A percentile compares a stretch with the other conserved stretches of the same genome.
These are phyloP conservation scores for Isabelozyma rhagii DNA, from an alignment of 805 yeast genomes.

Conservation along the genomic window DNA sequence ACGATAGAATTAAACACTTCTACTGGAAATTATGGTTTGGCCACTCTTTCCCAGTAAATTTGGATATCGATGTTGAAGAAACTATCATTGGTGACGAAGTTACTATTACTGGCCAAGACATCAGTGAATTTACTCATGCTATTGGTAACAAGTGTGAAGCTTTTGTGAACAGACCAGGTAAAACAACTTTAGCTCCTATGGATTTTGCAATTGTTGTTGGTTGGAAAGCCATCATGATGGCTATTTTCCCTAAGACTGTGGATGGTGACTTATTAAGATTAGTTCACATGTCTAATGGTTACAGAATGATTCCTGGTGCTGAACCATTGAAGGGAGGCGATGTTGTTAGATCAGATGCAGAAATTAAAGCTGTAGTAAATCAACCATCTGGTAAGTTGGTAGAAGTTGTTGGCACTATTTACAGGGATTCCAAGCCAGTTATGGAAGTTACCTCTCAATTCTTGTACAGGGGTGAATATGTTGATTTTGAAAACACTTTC, in stretches of 20 bases:
- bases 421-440: slow-evolving; percentile 72
- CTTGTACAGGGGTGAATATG: slow-evolving; percentile 92
- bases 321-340: slow-evolving; percentile 87
- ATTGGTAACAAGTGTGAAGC: slow-evolving; percentile 97
- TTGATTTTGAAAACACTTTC: slow-evolving; percentile 89
- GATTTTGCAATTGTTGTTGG: slow-evolving; percentile 98
- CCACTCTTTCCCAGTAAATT: slow-evolving; percentile 51
- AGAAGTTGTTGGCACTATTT: slow-evolving; percentile 87
- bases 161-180: slow-evolving; percentile 83
- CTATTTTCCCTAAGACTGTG: slow-evolving; percentile 94
- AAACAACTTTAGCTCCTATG: slow-evolving; percentile 91
- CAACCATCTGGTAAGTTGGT: slow-evolving; percentile 93
- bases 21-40: slow-evolving; percentile 99
- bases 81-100: slow-evolving; percentile 68
- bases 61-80: slow-evolving; percentile 68
- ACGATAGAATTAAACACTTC: slow-evolving; percentile 88
- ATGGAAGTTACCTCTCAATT: slow-evolving; percentile 94
- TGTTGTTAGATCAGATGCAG: slow-evolving; percentile 76
- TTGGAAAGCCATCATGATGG: slow-evolving; percentile 96
- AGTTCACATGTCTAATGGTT: slow-evolving; percentile 93
- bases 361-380: slow-evolving; percentile 82
- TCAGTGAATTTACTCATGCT: slow-evolving; percentile 93
- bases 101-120: slow-evolving; percentile 68
- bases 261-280: slow-evolving; percentile 94
- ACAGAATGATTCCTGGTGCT: slow-evolving; percentile 90